These are phyloP conservation scores for Spergularia bocconei DNA, from an alignment of 148 eudicot species.

Conservation along the genomic window DNA sequence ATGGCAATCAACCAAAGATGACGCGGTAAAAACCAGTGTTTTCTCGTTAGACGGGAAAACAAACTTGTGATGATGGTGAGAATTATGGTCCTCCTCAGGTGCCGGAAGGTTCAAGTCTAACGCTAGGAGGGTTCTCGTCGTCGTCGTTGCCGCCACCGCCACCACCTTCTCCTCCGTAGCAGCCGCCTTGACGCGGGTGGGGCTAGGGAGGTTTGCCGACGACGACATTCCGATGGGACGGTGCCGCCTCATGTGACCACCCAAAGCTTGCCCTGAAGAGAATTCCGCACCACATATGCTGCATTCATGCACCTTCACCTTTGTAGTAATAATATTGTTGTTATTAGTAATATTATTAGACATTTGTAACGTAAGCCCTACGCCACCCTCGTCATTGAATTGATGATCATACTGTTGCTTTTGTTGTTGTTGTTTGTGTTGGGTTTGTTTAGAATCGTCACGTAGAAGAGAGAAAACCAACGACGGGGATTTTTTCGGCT, in stretches of 20 bases:
- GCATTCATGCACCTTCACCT: slow-evolving; percentile 51
- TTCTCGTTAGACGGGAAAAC: slow-evolving; percentile 47
- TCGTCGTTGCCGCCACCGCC: slow-evolving; percentile 2
- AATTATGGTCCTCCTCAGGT: slow-evolving; percentile 37
- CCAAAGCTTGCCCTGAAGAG: slow-evolving; percentile 55
- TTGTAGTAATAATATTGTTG: slow-evolving; percentile 1
- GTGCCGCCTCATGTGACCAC: slow-evolving; percentile 68
- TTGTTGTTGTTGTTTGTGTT: background rate
- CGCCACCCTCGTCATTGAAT: slow-evolving; percentile 1
- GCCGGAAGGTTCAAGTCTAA: slow-evolving; percentile 82
- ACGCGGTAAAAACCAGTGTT: slow-evolving; percentile 52
- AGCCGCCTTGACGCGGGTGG: background rate
- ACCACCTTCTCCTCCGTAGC: background rate
- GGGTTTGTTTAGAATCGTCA: background rate
- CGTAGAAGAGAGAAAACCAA: slow-evolving; percentile 17
- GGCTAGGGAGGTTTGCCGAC: no score
- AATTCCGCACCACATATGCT: slow-evolving; percentile 52
- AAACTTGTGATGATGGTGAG: slow-evolving; percentile 26
- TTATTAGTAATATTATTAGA: background rate
- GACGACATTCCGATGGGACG: slow-evolving; percentile 35
- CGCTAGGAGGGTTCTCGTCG: slow-evolving; percentile 28
- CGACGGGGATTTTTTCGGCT: slow-evolving; percentile 15
- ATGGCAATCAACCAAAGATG: slow-evolving; percentile 70
- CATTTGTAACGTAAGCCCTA: slow-evolving; percentile 47
- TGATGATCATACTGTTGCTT: background rate